Evolutionary conservation across 768 basidiomycete species (phyloP).

Genomic region (Amanita polypyramis): DNA sequence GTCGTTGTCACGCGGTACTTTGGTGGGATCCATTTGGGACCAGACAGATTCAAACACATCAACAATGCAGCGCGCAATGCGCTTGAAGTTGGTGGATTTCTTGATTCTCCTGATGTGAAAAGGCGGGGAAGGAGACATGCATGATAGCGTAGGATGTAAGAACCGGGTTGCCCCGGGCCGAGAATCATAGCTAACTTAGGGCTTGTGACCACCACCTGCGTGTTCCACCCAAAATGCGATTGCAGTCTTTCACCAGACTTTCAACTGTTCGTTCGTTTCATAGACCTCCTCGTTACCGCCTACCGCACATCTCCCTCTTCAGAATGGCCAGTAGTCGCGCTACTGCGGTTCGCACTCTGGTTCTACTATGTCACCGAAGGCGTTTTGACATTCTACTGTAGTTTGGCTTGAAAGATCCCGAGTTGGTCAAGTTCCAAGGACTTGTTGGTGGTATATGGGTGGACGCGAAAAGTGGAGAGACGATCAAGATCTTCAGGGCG

Average conservation of each 20-base stretch:
- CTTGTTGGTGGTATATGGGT: conserved; percentile 84
- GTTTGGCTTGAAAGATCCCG: conserved; percentile 72
- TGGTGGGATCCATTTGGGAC: conserved; percentile 84
- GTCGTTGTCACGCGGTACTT: conserved; percentile 92
- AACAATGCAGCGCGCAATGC: conserved; percentile 93
- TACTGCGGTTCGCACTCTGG: conserved; percentile 18
- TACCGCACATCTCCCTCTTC: conserved; percentile 9
- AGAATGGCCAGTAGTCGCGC: conserved; percentile 56
- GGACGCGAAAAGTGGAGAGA: conserved; percentile 63
- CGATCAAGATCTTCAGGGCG: conserved; percentile 70
- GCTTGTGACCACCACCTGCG: too few relatives aligned
- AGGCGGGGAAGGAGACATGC: conserved; percentile 15
- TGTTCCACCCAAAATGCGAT: too few relatives aligned
- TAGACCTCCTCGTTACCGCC: background rate
- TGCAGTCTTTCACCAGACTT: conserved; percentile 14
- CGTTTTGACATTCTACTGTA: conserved; percentile 15
- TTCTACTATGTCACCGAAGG: background rate
- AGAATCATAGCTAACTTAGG: too few relatives aligned
- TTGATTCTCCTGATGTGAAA: conserved; percentile 38
- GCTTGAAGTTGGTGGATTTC: conserved; percentile 77
- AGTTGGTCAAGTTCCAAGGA: conserved; percentile 64
- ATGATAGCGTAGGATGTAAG: too few relatives aligned
- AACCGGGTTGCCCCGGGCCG: too few relatives aligned
- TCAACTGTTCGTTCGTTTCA: conserved; percentile 10
- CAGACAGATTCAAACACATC: conserved; percentile 87